A percentile compares a stretch with the other conserved stretches of the same genome.
phyloP scores from a whole-genome alignment of 169 alveolate genomes.

The Eimeria brunetti region DNA sequence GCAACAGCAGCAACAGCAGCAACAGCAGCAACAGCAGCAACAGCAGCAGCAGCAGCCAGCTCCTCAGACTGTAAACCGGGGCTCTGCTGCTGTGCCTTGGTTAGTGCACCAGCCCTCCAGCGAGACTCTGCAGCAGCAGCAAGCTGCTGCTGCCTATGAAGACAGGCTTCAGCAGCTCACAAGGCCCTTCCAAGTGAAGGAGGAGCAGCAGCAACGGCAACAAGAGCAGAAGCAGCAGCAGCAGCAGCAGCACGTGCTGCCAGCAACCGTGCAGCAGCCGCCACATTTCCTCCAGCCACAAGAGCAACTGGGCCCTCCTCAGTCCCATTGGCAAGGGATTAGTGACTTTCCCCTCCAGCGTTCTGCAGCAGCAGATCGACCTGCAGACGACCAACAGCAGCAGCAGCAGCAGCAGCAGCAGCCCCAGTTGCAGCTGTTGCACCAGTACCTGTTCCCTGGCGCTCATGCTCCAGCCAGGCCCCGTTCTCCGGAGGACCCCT shows the following conservation, averaged over 20 bases:
- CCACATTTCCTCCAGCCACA: constrained; percentile 13
- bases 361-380: constrained; percentile 11
- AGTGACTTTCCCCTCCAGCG: too few species aligned
- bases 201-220: neutral
- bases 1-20: constrained; percentile 47
- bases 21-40: constrained; percentile 29
- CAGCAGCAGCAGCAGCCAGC: constrained; percentile 19
- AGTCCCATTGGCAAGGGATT: neutral
- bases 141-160: neutral
- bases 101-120: neutral
- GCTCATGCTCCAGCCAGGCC: neutral
- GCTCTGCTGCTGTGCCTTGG: neutral
- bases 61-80: neutral
- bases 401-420: constrained; percentile 32
- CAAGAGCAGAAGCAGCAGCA: neutral
- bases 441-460: neutral
- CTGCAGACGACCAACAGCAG: neutral
- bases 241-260: neutral
- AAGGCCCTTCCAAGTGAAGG: neutral
- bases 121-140: neutral
- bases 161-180: neutral
- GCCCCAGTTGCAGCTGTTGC: constrained; percentile 4
- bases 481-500: neutral
- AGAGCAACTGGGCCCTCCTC: neutral
- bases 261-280: neutral